Conservation (phyloP, 768 basidiomycete genomes). For the Boletus pseudo-olivaceus region DNA sequence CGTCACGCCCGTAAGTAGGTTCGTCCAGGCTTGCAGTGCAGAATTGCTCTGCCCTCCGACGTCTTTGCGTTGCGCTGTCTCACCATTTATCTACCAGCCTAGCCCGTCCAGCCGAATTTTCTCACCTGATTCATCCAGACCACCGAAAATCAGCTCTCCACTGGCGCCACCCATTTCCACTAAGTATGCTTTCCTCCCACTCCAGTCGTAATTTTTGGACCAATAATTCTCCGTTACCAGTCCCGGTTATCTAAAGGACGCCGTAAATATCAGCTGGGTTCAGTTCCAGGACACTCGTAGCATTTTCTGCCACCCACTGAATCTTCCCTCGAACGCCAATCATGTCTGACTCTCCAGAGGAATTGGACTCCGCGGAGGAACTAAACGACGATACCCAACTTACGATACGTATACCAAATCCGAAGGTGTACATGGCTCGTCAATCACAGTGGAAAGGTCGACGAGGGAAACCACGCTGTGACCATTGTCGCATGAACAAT, state of each 20-base stretch:
- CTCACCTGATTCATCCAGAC: constrained; percentile 11
- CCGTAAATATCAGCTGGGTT: constrained; percentile 6
- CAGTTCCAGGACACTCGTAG: constrained; percentile 1
- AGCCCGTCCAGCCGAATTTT: constrained; percentile 5
- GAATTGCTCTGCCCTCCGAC: constrained; percentile 27
- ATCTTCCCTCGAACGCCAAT: constrained; percentile 10
- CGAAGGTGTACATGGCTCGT: constrained; percentile 62
- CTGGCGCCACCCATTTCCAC: constrained; percentile 8
- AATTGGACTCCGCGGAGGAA: constrained; percentile 38
- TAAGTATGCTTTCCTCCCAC: constrained; percentile 12
- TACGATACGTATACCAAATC: constrained; percentile 65
- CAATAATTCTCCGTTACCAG: constrained; percentile 9
- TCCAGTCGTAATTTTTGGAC: constrained; percentile 2
- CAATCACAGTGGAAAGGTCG: constrained; percentile 75
- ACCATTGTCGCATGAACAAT: constrained; percentile 69
- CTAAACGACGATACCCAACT: constrained; percentile 49
- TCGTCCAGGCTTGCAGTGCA: constrained; percentile 28
- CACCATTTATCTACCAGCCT: constrained; percentile 8
- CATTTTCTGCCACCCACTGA: constrained; percentile 18
- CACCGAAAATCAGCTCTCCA: constrained; percentile 6
- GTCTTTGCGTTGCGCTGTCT: constrained; percentile 10
- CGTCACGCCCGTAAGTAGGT: constrained; percentile 38
- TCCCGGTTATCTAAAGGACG: neutral
- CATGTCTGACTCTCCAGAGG: constrained; percentile 38
- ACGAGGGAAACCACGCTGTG: constrained; percentile 71